Base-by-base conservation (phyloP, 768 basidiomycete genomes). In the Sutorius australiensis region DNA sequence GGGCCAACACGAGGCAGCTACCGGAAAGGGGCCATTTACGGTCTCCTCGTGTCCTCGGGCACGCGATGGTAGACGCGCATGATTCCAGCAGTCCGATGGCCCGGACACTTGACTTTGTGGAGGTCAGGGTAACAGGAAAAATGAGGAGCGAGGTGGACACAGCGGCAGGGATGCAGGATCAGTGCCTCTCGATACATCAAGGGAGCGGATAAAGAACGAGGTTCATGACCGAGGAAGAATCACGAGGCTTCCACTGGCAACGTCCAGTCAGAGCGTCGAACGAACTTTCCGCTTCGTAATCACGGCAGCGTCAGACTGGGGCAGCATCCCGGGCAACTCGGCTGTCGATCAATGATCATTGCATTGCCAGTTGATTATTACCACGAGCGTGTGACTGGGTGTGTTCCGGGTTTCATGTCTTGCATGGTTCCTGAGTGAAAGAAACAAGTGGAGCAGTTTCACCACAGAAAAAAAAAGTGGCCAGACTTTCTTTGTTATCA, bases 1-100 rank as follows among this genome's bases (percentile, higher is more conserved):
- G 46, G 50, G 54, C 41, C 24, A 33, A 56, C 67, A 69, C 65
- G 67, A 71, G 67, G 67, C 69, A 50, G 57, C 63, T 24, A 59
- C 57, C 39, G 48, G 54, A 69, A 68, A 60, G 59, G 59, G 56
- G 64, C 30, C 57, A 58, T 50, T 56, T 56, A 54, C 50, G 43
- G 48, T 47, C 31, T 13, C 48, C 51, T 33, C 61, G 54, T 65
- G 63, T 17, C 34, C 9, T 17, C 10, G 12, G 48, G 45, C 62
- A 62, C 48, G 62, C 63, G 54, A 42, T 24, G 34, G 38, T 30
- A 46, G 56, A 51, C 47, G 56, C 43, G 38, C 6, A 17, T 6
- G 33, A 14, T 16, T 16, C 27, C 33, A 36, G 31, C n/a, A 7
- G 8, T 24, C n/a, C 30, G 24, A 11, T 17, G 32, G 46, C 21